These are phyloP conservation scores for Talaromyces ruber DNA, from an alignment of 495 filamentous ascomycete species.

Conservation along the genomic window DNA sequence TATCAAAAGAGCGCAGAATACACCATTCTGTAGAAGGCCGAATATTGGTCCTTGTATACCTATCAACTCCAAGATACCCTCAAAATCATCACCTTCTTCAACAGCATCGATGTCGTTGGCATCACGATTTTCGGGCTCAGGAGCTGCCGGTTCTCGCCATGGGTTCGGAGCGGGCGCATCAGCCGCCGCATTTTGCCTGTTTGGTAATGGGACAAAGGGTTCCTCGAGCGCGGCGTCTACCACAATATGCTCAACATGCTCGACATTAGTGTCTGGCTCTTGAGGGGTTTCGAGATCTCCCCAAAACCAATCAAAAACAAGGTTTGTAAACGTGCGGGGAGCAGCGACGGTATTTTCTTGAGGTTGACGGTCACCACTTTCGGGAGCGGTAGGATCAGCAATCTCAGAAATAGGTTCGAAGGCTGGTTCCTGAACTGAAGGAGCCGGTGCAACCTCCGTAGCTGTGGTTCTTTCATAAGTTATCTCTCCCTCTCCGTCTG, in stretches of 20 bases:
- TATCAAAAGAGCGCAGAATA: slow-evolving; percentile 87
- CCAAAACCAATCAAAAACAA: slow-evolving; percentile 53
- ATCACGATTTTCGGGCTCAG: slow-evolving; percentile 41
- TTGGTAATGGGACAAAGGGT: slow-evolving; percentile 52
- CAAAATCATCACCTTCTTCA: slow-evolving; percentile 94
- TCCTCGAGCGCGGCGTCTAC: slow-evolving; percentile 50
- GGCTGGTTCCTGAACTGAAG: not conserved
- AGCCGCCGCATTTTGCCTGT: slow-evolving; percentile 17
- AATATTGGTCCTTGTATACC: slow-evolving; percentile 92
- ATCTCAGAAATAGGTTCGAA: not conserved
- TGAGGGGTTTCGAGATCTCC: slow-evolving; percentile 39
- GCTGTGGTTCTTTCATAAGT: not conserved
- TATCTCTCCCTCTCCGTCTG: not conserved
- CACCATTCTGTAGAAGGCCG: slow-evolving; percentile 84
- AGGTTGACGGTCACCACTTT: not conserved
- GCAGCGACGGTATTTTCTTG: not conserved
- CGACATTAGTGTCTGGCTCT: slow-evolving; percentile 22
- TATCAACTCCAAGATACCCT: slow-evolving; percentile 91
- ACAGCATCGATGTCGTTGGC: slow-evolving; percentile 49
- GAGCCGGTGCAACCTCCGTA: not conserved
- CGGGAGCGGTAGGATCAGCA: not conserved
- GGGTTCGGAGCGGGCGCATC: slow-evolving; percentile 14
- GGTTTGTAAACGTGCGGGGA: slow-evolving; percentile 9
- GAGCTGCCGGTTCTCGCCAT: slow-evolving; percentile 21
- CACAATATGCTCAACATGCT: slow-evolving; percentile 51